These are phyloP conservation scores for Hanseniaspora lindneri DNA, from an alignment of 805 yeast species.

Conservation along the genomic window DNA sequence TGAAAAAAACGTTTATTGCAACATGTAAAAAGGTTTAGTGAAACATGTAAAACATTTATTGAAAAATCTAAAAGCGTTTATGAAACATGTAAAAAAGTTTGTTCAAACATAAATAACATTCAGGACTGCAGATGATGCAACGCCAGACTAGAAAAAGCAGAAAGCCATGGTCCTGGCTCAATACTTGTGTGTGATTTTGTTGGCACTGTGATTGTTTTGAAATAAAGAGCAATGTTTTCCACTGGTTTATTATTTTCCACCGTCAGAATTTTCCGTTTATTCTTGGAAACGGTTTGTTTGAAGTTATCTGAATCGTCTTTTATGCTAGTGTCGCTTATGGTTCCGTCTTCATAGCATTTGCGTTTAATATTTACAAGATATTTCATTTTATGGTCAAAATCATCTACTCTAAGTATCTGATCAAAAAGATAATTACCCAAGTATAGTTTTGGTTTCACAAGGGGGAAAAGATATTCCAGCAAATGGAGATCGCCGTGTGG, in stretches of 20 bases:
- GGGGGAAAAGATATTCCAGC: constrained; percentile 31
- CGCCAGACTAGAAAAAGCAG: constrained; percentile 44
- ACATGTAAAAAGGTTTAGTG: no score
- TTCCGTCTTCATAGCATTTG: constrained; percentile 18
- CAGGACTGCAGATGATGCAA: no score
- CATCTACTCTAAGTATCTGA: constrained; percentile 1
- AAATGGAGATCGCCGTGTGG: constrained; percentile 64
- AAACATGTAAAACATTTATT: not conserved
- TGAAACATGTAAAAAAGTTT: no score
- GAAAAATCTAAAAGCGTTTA: not conserved
- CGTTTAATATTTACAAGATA: not conserved
- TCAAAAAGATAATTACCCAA: constrained; percentile 13
- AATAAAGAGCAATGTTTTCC: constrained; percentile 28
- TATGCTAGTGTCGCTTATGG: constrained; percentile 17
- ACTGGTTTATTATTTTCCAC: constrained; percentile 23
- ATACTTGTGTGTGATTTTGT: constrained; percentile 17
- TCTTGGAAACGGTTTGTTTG: not conserved
- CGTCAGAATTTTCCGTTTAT: not conserved
- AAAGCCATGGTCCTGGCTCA: constrained; percentile 36
- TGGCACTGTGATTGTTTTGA: constrained; percentile 24
- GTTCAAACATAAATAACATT: no score
- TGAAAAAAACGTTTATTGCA: no score
- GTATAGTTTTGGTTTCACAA: constrained; percentile 9
- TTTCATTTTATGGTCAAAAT: not conserved
- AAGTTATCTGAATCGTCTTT: constrained; percentile 5